Evolutionary conservation across 129 eudicot genomes (phyloP).

Genomic region (Flaveria robusta): DNA sequence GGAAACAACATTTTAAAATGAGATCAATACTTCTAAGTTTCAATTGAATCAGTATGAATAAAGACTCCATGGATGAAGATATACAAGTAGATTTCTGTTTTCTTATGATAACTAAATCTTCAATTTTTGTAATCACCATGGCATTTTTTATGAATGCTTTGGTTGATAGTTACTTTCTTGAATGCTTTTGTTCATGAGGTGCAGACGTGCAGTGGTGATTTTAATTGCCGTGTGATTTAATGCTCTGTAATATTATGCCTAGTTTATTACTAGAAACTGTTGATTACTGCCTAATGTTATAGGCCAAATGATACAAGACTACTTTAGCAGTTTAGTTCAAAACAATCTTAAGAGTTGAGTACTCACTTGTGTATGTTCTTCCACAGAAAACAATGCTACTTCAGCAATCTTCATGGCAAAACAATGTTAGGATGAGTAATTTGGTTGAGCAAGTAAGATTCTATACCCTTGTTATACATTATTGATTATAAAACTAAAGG

Average conservation of each 20-base stretch:
- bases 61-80: neutral
- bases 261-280: neutral
- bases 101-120: neutral
- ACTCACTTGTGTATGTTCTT: slow-evolving; percentile 22
- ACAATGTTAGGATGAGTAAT: slow-evolving; percentile 81
- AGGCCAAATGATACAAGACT: neutral
- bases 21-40: neutral
- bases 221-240: neutral
- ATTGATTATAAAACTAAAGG: neutral
- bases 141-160: neutral
- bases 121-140: slow-evolving; percentile 1
- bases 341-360: slow-evolving; percentile 15
- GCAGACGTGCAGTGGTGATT: slow-evolving; percentile 13
- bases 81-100: neutral
- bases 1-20: neutral
- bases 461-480: slow-evolving; percentile 13
- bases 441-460: slow-evolving; percentile 94
- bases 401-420: slow-evolving; percentile 99
- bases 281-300: neutral
- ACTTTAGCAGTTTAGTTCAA: neutral
- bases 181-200: slow-evolving; percentile 11
- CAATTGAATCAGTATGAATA: slow-evolving; percentile 2
- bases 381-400: slow-evolving; percentile 87
- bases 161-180: slow-evolving; percentile 1
- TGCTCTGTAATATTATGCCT: neutral